phyloP scores from a whole-genome alignment of 805 yeast genomes.

The Ogataea haglerorum region DNA sequence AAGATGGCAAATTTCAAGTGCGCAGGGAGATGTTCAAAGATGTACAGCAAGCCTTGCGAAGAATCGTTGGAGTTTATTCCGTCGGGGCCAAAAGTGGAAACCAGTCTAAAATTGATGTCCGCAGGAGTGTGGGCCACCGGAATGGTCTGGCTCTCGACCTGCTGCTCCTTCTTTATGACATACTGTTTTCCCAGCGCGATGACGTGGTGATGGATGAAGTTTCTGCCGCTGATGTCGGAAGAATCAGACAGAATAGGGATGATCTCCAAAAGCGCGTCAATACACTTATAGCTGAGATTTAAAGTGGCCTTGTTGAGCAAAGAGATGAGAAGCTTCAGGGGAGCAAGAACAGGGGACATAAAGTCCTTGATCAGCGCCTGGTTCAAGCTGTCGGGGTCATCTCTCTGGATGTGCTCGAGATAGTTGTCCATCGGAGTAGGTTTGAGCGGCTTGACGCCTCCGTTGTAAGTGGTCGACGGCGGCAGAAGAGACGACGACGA shows the following conservation, averaged over 20 bases:
- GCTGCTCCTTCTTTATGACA: constrained; percentile 28
- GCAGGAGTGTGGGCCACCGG: constrained; percentile 44
- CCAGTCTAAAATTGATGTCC: constrained; percentile 42
- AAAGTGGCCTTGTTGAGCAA: constrained; percentile 64
- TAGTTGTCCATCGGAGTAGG: constrained; percentile 23
- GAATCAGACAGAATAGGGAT: constrained; percentile 57
- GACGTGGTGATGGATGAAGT: constrained; percentile 80
- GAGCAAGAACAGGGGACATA: constrained; percentile 47
- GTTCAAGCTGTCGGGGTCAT: constrained; percentile 38
- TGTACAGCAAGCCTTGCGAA: constrained; percentile 55
- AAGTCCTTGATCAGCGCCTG: constrained; percentile 41
- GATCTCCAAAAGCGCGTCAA: constrained; percentile 50
- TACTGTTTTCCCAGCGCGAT: constrained; percentile 71
- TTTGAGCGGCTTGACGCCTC: constrained; percentile 9
- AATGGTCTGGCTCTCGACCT: constrained; percentile 21
- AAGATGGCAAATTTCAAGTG: constrained; percentile 53
- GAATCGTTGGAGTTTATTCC: constrained; percentile 58
- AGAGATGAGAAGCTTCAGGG: constrained; percentile 54
- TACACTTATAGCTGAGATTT: constrained; percentile 51
- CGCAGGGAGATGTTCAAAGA: constrained; percentile 54
- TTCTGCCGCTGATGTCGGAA: constrained; percentile 75
- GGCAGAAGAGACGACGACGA: constrained; percentile 25
- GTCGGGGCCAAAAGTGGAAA: constrained; percentile 58
- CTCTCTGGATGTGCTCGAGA: constrained; percentile 23
- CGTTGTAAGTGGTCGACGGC: constrained; percentile 18